Conservation (phyloP, 768 basidiomycete genomes). For the Mycena indigotica region DNA sequence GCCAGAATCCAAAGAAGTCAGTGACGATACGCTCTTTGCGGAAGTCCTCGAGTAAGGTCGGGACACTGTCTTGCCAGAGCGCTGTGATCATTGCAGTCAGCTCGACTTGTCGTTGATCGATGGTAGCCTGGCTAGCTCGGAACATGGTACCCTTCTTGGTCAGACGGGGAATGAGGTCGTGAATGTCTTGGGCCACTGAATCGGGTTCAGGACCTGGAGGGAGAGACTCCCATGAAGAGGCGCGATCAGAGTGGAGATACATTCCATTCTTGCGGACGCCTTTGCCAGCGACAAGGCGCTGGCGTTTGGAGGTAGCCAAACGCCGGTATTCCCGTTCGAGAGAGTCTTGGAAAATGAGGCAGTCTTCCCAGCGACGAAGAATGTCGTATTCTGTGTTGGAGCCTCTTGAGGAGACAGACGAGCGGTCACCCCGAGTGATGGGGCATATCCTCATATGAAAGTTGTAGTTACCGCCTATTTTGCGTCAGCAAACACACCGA, state of each 20-base stretch:
- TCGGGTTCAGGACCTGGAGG: conserved; percentile 82
- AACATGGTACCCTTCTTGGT: conserved; percentile 75
- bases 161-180: conserved; percentile 64
- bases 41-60: conserved; percentile 67
- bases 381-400: conserved; percentile 63
- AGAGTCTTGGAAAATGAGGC: conserved; percentile 70
- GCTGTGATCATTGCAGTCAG: conserved; percentile 59
- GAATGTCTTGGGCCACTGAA: conserved; percentile 70
- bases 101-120: conserved; percentile 65
- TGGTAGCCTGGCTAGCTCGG: conserved; percentile 64
- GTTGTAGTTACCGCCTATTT: conserved; percentile 51
- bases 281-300: conserved; percentile 68
- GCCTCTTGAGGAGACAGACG: conserved; percentile 40
- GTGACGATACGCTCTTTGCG: conserved; percentile 57
- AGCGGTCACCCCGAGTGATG: conserved; percentile 37
- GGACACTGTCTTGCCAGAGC: conserved; percentile 62
- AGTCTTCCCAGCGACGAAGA: conserved; percentile 84
- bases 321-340: conserved; percentile 67
- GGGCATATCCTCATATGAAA: conserved; percentile 67
- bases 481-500: conserved; percentile 5
- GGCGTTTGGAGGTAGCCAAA: conserved; percentile 67
- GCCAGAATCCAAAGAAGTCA: conserved; percentile 82
- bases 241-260: conserved; percentile 61
- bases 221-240: conserved; percentile 83
- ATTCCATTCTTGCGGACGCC: conserved; percentile 76